Evolutionary conservation across 331 rosid species (phyloP).

Genomic region (Quercus phellos): DNA sequence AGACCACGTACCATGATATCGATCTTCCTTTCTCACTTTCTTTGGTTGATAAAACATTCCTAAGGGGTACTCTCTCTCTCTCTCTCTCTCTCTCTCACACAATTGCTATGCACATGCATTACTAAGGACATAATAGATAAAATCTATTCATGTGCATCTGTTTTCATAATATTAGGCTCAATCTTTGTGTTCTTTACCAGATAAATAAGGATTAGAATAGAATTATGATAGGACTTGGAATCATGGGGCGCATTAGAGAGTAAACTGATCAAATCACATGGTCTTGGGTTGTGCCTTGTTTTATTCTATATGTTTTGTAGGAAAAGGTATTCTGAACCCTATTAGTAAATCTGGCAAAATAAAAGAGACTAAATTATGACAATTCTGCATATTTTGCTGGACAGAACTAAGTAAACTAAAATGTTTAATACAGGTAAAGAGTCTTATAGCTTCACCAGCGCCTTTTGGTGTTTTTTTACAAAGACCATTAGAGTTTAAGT

Average conservation of each 20-base stretch:
- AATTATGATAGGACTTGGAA: no score
- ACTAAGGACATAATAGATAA: neutral
- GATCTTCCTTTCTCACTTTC: slow-evolving; percentile 75
- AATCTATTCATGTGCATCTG: neutral
- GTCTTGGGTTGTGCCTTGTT: neutral
- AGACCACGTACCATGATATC: slow-evolving; percentile 57
- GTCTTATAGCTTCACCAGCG: no score
- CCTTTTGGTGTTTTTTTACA: no score
- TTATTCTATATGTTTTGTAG: neutral
- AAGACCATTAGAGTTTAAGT: no score
- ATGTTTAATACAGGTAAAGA: no score
- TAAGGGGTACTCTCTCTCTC: slow-evolving; percentile 42
- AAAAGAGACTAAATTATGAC: no score
- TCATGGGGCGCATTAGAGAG: neutral
- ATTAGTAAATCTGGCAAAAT: neutral
- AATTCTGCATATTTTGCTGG: no score
- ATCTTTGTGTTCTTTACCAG: neutral
- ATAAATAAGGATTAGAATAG: neutral
- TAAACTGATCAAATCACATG: neutral
- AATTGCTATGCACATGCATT: neutral
- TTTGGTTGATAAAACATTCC: slow-evolving; percentile 58
- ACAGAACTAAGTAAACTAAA: no score
- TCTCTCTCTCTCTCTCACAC: slow-evolving; percentile 11
- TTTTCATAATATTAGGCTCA: neutral
- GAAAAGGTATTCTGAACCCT: neutral